Evolutionary conservation across 2,329 filamentous ascomycete species (phyloP).

Genomic region (Talaromyces sp.): DNA sequence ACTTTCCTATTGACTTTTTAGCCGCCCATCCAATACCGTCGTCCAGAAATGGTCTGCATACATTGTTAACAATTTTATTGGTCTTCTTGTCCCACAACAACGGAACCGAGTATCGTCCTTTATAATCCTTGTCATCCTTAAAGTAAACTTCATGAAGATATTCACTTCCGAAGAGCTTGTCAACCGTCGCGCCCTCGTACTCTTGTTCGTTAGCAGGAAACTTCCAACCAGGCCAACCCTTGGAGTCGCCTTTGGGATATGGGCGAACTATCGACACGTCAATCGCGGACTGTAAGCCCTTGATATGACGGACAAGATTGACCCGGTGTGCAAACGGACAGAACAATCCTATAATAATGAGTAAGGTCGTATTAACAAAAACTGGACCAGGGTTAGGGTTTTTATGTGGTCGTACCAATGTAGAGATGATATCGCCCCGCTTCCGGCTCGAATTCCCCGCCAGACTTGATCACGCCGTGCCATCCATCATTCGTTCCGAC

Average conservation of each 20-base stretch:
- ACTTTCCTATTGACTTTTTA: conserved; percentile 45
- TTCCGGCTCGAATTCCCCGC: conserved; percentile 50
- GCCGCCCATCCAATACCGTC: neutral
- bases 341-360: conserved; percentile 50
- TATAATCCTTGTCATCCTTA: conserved; percentile 57
- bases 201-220: conserved; percentile 53
- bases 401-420: conserved; percentile 36
- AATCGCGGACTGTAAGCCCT: conserved; percentile 55
- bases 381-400: neutral
- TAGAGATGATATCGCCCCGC: conserved; percentile 55
- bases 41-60: conserved; percentile 7
- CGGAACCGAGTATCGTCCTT: conserved; percentile 60
- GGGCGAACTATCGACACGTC: conserved; percentile 59
- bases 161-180: conserved; percentile 56
- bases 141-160: conserved; percentile 64
- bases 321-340: conserved; percentile 63
- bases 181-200: conserved; percentile 59
- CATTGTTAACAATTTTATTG: conserved; percentile 57
- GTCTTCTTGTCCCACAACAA: conserved; percentile 60
- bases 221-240: conserved; percentile 62
- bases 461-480: conserved; percentile 50
- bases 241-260: conserved; percentile 63
- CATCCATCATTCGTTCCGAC: conserved; percentile 35
- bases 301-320: conserved; percentile 57
- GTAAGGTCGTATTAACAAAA: neutral